A percentile compares a stretch with the other conserved stretches of the same genome.
Evolutionary conservation across 1,284 basidiomycete genomes (phyloP).

Genomic region (Heterobasidion parviporum): DNA sequence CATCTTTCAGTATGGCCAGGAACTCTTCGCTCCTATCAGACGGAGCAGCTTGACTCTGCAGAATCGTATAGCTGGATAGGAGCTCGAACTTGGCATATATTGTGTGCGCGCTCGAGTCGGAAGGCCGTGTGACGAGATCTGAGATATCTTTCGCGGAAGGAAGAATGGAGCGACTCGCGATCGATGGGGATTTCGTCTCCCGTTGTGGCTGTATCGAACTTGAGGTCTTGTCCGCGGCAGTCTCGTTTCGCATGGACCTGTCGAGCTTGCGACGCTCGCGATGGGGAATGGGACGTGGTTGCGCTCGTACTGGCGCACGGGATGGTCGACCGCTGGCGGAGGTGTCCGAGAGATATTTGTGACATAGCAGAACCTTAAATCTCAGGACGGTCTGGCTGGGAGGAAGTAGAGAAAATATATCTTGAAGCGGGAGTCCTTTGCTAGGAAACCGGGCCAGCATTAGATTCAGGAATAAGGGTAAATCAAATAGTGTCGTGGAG

Average conservation of each 20-base stretch:
- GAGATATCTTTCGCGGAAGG: background rate
- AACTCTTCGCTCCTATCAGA: slow-evolving; percentile 22
- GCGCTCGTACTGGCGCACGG: slow-evolving; percentile 6
- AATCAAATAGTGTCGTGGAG: slow-evolving; percentile 39
- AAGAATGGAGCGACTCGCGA: background rate
- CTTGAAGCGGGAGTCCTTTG: slow-evolving; percentile 23
- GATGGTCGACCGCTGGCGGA: background rate
- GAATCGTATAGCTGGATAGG: slow-evolving; percentile 5
- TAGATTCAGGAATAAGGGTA: slow-evolving; percentile 37
- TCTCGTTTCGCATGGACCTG: background rate
- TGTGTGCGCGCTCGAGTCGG: slow-evolving; percentile 18
- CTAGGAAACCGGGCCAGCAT: slow-evolving; percentile 36
- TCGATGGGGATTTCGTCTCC: background rate
- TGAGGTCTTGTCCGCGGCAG: background rate
- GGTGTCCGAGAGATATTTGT: slow-evolving; percentile 21
- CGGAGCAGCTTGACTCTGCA: slow-evolving; percentile 5
- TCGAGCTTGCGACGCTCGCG: slow-evolving; percentile 3
- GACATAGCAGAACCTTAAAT: slow-evolving; percentile 45
- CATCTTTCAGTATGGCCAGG: slow-evolving; percentile 27
- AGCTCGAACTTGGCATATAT: slow-evolving; percentile 11
- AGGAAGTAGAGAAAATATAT: slow-evolving; percentile 34
- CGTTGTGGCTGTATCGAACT: background rate
- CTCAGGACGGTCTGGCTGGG: slow-evolving; percentile 27
- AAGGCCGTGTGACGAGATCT: slow-evolving; percentile 7
- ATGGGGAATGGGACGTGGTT: slow-evolving; percentile 9